Evolutionary conservation across 2,329 filamentous ascomycete species (phyloP), one percentile per base, ranked within the genome.

Genomic region (Pseudodiploospora longispora): DNA sequence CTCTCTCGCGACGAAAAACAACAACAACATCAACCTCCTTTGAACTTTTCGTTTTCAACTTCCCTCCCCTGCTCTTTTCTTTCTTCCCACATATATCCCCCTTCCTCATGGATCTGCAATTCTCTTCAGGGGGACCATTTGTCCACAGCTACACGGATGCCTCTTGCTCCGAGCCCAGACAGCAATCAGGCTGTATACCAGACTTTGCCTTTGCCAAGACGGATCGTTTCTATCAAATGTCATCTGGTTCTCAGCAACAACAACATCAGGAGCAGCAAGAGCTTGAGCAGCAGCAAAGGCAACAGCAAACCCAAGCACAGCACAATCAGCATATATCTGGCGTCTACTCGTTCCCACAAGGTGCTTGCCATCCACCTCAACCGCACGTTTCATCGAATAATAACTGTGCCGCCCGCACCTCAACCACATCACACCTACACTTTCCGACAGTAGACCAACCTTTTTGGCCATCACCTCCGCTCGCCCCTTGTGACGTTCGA

Each of bases 401-500:
- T 40, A 32, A 19, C 35, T 38, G 42, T 38, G 46, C 48, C 49
- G 42, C 32, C 43, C 46, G 30, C 36, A 42, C 30, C 41, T 30
- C 31, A 40, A 40, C 47, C 42, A 29, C 43, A 12, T 30, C 44
- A 5, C 34, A 40, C 31, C 33, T 31, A 42, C 34, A 46, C 29
- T 47, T 40, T 31, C 42, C 48, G 29, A 36, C 44, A 30, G 54
- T 48, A 46, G 48, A 44, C 40, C 48, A 56, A 41, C 55, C 52
- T 36, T 46, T 49, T 40, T 65, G 64, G 59, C 57, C 60, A 32
- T 69, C 64, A 28, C 65, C 68, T 30, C 65, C 63, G 8, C 56
- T 59, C 6, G 56, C 57, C 9, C 56, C 59, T 33, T 61, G 67
- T 31, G 67, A 68, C 27, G 56, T 62, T 39, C 66, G 69, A 19